Evolutionary conservation across 345 rosid genomes (phyloP), one percentile per base, ranked within the genome.

Genomic region (Toxicodendron radicans): DNA sequence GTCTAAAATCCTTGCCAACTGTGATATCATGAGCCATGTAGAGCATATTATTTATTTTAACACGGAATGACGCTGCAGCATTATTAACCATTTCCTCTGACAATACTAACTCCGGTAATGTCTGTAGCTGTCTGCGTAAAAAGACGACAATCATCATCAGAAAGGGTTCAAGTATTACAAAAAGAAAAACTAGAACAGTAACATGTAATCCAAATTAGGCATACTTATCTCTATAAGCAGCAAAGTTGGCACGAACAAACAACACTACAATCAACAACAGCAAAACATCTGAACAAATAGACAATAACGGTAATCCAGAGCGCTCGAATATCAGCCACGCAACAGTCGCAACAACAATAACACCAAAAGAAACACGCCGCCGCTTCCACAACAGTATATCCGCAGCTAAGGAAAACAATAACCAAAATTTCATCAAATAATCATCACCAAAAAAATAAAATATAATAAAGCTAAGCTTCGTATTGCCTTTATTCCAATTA

Each of bases 321-420:
- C 81, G 76, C 87, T 91, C 98, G 74, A 89, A 89, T 61, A 86
- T 79, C 59, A 92, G 79, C 97, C 97, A 95, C 14, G 90, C 94
- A 75, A 85, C 83, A n/a, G 97, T 92, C n/a, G 97, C 91, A 73
- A 85, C 85, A 65, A 91, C 57, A 78, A 88, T 83, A 71, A 85
- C 83, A n/a, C 92, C 93, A 17, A 90, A 74, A 41, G 98, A 90
- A 58, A 77, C 84, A 73, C 51, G 87, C 52, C 83, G 60, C 65
- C 78, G 89, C 86, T 83, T 91, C 98, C 99, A 95, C 82, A 90
- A 75, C 33, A 90, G 87, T 43, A 92, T 77, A 70, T 95, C 97
- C 64, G 94, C 95, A 85, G 85, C 97, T 95, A 66, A 52, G 27
- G 57, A 69, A 62, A 61, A 73, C 23, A 58, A 61, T 46, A 71